These are phyloP conservation scores for Triticum dicoccoides DNA, from an alignment of 176 grass and related monocot genomes.

Conservation along the genomic window DNA sequence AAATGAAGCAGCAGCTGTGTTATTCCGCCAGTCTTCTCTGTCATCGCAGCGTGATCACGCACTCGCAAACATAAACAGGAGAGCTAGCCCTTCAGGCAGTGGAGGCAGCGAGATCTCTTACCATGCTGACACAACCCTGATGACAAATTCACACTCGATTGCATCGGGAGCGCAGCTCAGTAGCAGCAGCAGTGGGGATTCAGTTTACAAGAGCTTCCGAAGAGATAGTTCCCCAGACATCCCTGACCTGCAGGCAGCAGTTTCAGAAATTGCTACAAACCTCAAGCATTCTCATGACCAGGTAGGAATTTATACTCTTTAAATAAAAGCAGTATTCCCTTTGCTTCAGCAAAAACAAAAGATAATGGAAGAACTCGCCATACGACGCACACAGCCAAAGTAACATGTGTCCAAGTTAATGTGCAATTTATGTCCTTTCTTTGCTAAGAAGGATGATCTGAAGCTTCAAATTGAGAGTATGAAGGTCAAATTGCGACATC, in stretches of 20 bases:
- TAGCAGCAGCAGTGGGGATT: constrained; percentile 47
- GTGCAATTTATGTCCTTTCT: neutral
- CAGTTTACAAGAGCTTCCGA: constrained; percentile 44
- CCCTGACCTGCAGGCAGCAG: constrained; percentile 19
- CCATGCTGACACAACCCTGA: constrained; percentile 6
- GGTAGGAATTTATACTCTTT: constrained; percentile 21
- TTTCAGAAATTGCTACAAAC: constrained; percentile 24
- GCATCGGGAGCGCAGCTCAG: constrained; percentile 11
- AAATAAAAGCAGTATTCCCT: neutral
- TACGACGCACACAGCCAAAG: neutral
- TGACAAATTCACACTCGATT: constrained; percentile 28
- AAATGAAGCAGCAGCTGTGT: constrained; percentile 29
- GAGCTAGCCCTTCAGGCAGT: constrained; percentile 28
- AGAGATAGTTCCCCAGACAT: constrained; percentile 17
- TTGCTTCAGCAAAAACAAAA: no score
- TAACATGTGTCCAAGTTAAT: neutral
- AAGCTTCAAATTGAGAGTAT: constrained; percentile 56
- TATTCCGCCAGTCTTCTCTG: constrained; percentile 38
- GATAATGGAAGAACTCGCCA: neutral
- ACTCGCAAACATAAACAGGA: constrained; percentile 44
- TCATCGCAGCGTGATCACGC: constrained; percentile 52
- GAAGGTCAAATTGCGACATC: constrained; percentile 45
- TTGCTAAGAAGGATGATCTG: constrained; percentile 44
- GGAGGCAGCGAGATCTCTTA: constrained; percentile 14
- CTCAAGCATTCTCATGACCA: constrained; percentile 20